Evolutionary conservation across 1,284 basidiomycete genomes (phyloP).

Genomic region (Cryptococcus sp.): DNA sequence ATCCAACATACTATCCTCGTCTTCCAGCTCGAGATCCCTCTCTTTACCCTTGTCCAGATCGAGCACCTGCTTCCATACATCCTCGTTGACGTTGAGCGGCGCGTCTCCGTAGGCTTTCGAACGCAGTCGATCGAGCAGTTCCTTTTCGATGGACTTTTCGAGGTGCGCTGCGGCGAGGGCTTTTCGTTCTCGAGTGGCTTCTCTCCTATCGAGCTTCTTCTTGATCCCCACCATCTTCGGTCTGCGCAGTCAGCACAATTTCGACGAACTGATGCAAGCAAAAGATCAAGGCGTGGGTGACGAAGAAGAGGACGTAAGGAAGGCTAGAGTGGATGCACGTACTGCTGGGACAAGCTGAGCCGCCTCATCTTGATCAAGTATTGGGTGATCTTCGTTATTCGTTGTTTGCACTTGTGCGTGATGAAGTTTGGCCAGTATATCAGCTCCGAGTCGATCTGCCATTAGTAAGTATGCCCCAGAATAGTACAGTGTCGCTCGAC

Average conservation of each 20-base stretch:
- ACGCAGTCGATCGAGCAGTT: conserved; percentile 90
- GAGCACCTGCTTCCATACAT: conserved; percentile 85
- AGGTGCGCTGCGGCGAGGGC: conserved; percentile 90
- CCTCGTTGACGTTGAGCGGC: conserved; percentile 96
- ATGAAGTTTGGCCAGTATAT: conserved; percentile 97
- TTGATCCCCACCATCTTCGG: conserved; percentile 92
- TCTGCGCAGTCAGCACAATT: conserved; percentile 49
- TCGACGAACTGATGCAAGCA: not conserved
- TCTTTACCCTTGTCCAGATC: conserved; percentile 64
- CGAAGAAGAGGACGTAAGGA: not conserved
- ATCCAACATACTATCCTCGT: conserved; percentile 53
- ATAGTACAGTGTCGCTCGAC: not conserved
- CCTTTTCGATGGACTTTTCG: conserved; percentile 92
- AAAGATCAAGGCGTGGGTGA: not conserved
- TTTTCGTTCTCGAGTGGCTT: conserved; percentile 87
- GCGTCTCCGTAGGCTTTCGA: conserved; percentile 96
- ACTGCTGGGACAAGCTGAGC: conserved; percentile 83
- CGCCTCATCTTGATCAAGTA: conserved; percentile 98
- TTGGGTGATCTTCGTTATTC: conserved; percentile 97
- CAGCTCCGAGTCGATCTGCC: conserved; percentile 86
- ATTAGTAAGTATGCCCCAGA: too few species aligned
- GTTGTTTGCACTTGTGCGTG: conserved; percentile 98
- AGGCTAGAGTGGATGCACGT: conserved; percentile 2
- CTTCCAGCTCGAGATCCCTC: conserved; percentile 50
- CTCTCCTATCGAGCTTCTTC: conserved; percentile 95